These are phyloP conservation scores for Aspergillus quadricinctus DNA, from an alignment of 2,329 filamentous ascomycete species.

Conservation along the genomic window DNA sequence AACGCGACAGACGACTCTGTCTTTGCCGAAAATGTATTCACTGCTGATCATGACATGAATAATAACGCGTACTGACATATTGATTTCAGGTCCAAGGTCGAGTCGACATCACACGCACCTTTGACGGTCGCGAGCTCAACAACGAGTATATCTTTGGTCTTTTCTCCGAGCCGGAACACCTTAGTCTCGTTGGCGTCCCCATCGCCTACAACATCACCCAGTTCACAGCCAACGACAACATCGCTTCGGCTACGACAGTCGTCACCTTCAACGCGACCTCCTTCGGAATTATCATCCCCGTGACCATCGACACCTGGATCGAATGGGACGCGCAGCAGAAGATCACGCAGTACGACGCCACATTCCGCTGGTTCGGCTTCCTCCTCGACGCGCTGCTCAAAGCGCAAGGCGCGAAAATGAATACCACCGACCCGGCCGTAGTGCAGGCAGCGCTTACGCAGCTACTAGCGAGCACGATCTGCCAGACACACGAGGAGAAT, in stretches of 20 bases:
- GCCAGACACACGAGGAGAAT: constrained; percentile 15
- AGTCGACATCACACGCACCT: constrained; percentile 24
- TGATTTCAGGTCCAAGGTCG: constrained; percentile 21
- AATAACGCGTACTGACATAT: neutral
- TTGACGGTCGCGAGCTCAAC: constrained; percentile 23
- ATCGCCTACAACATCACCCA: constrained; percentile 23
- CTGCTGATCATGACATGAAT: no score
- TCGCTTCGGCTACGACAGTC: constrained; percentile 18
- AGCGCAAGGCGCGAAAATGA: constrained; percentile 12
- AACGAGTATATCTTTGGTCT: constrained; percentile 27
- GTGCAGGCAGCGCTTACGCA: neutral
- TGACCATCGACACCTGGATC: constrained; percentile 27
- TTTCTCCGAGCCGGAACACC: constrained; percentile 15
- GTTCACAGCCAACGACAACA: constrained; percentile 19
- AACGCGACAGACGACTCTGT: constrained; percentile 18
- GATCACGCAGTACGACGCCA: constrained; percentile 21
- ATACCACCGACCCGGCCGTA: constrained; percentile 8
- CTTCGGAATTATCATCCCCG: constrained; percentile 17
- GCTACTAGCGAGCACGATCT: constrained; percentile 18
- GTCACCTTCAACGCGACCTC: constrained; percentile 23
- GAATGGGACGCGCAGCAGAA: constrained; percentile 18
- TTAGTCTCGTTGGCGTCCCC: constrained; percentile 20
- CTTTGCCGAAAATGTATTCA: constrained; percentile 18
- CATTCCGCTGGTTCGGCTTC: constrained; percentile 24
- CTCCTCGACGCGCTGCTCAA: constrained; percentile 16